Base-by-base conservation (phyloP, 2,329 filamentous ascomycete species). In the Zopfia rhizophila region DNA sequence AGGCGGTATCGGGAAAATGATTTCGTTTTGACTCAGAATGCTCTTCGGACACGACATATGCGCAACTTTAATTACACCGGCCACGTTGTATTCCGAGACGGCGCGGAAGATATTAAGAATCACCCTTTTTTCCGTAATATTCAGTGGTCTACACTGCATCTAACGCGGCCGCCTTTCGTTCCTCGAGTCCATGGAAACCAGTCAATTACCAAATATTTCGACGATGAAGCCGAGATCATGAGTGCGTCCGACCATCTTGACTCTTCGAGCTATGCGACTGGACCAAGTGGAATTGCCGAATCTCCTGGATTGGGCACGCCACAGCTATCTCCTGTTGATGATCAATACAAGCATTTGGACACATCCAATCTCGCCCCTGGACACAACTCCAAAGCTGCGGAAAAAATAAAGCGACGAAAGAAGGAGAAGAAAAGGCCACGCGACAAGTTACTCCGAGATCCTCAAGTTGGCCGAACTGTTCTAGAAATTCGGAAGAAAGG, bases 81-180 rank as follows among this genome's bases (percentile, higher is more conserved):
- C 21, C 78, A 84, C 22, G 87, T 88, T 42, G 92, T 97, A 3
- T 93, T 91, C 61, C 78, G 89, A 0, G 82, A 94, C 51, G 92
- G 96, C 62, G 92, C 90, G 1, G 84, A 89, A 54, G 91, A 97
- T 43, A 95, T 97, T 77, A 97, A 95, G 68, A 74, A 80, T 3
- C 94, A 97, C 72, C 83, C 84, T 8, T 97, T 93, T 82, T 97
- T 97, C 75, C 81, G 80, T 45, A 84, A 85, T 37, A 83, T 95
- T 12, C 82, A 84, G 1, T 97, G 91, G 94, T 83, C 88, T 11
- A 82, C 82, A 1, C 72, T 96, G 12, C 88, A 94, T 61, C 73
- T 81, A 23, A 81, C 84, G 43, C 76, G 77, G 7, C 92, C 93
- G 1, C 92, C 92, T 0, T 93, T 95, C 61, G 77, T 95, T 1